Base-by-base conservation (phyloP, 2,329 filamentous ascomycete species). In the Reticulascus tulasneorum region DNA sequence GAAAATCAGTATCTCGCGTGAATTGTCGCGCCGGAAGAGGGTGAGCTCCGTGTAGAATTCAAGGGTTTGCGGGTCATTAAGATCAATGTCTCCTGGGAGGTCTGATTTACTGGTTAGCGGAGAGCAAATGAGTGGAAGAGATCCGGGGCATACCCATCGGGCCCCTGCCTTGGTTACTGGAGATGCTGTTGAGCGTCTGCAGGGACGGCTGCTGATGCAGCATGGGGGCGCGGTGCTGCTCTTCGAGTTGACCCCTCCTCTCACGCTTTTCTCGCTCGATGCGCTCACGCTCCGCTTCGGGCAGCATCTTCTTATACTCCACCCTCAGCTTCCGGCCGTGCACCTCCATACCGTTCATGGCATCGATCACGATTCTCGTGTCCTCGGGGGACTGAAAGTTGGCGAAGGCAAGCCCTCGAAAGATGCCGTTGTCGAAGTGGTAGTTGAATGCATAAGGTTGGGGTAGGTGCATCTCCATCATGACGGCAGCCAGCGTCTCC, bases 261-360 rank as follows among this genome's bases (percentile, higher is more conserved):
- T 97, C 91, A 39, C 93, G 79, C 78, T 97, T 98, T 64, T 97
- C 93, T 6, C 93, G 79, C 62, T 98, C 93, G 49, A 98, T 97
- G 25, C 93, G 79, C 63, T 98, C 93, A 34, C 93, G 79, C 63
- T 97, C 93, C 21, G 90, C 87, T 47, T 94, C 79, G 1, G 93
- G 93, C 6, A 98, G 77, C 93, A 98, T 97, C 69, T 97, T 97
- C 74, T 98, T 98, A 69, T 97, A 98, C 63, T 98, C 93, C 18
- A 98, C 93, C 31, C 93, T 78, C 48, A 98, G 69, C 66, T 97
- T 97, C 43, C 93, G 79, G 29, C 93, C 93, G 57, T 95, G 89
- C 8, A 98, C 78, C 55, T 97, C 93, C 61, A 96, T 85, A 51
- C 94, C 89, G 56, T 98, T 98, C 75, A 98, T 84, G 34, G 84